Conservation (phyloP, 805 yeast genomes). For the Monosporozyma yasuniensis region DNA sequence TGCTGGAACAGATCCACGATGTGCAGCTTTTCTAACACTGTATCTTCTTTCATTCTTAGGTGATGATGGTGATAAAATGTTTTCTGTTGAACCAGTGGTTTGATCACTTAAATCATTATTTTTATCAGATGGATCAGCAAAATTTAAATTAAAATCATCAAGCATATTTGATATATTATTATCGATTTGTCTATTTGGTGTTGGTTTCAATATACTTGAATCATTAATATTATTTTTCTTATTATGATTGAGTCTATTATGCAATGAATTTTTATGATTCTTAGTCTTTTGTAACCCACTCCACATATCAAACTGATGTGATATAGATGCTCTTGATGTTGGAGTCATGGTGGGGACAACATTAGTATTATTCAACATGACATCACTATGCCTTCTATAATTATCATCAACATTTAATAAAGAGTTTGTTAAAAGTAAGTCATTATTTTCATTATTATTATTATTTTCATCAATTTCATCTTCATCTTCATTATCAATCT, state of each 20-base stretch:
- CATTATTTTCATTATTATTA: not conserved
- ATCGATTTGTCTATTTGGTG: slow-evolving; percentile 7
- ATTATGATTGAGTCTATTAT: not conserved
- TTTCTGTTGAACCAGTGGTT: not conserved
- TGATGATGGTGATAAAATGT: slow-evolving; percentile 5
- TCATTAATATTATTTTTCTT: not conserved
- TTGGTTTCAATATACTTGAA: slow-evolving; percentile 1
- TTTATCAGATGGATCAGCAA: slow-evolving; percentile 4
- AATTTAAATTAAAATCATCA: slow-evolving; percentile 21
- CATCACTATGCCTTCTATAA: slow-evolving; percentile 18
- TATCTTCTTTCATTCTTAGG: slow-evolving; percentile 7
- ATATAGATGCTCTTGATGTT: slow-evolving; percentile 22
- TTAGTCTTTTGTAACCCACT: slow-evolving; percentile 5
- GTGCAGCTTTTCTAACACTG: slow-evolving; percentile 21
- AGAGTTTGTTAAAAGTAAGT: not conserved
- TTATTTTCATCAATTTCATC: not conserved
- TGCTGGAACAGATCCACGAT: slow-evolving; percentile 22
- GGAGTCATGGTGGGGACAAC: slow-evolving; percentile 5
- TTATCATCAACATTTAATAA: not conserved
- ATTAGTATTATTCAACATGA: slow-evolving; percentile 8
- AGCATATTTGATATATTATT: slow-evolving; percentile 19
- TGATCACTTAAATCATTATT: not conserved
- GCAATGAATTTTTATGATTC: not conserved
- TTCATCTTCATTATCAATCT: not conserved
- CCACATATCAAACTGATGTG: slow-evolving; percentile 25